Conservation (phyloP, 2,329 filamentous ascomycete genomes). For the Thelonectria rubi region DNA sequence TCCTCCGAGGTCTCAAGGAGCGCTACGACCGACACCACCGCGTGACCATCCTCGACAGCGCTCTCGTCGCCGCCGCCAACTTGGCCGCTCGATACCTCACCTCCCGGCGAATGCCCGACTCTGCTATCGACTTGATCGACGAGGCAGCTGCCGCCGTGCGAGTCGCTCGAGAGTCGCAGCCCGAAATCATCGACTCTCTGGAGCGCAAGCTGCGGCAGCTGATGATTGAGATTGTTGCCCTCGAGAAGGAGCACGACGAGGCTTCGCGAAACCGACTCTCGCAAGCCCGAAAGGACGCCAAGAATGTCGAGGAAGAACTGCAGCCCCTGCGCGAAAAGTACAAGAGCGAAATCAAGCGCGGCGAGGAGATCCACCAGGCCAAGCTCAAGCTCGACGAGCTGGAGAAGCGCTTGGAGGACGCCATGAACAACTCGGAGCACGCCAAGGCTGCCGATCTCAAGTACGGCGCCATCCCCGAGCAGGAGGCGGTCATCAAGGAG, state of each 20-base stretch:
- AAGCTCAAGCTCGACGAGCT: conserved; percentile 95
- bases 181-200: conserved; percentile 92
- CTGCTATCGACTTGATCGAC: conserved; percentile 94
- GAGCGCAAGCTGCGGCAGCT: conserved; percentile 90
- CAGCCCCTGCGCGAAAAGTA: conserved; percentile 94
- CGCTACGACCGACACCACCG: conserved; percentile 98
- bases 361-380: conserved; percentile 90
- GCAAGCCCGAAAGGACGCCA: conserved; percentile 87
- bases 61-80: conserved; percentile 90
- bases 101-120: conserved; percentile 88
- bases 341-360: conserved; percentile 88
- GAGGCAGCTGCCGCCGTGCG: conserved; percentile 97
- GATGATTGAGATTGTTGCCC: conserved; percentile 95
- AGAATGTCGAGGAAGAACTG: conserved; percentile 93
- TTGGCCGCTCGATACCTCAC: conserved; percentile 95
- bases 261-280: conserved; percentile 85
- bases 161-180: conserved; percentile 94
- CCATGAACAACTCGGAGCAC: conserved; percentile 86
- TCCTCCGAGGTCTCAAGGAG: conserved; percentile 97
- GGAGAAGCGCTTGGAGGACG: conserved; percentile 91
- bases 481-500: conserved; percentile 79
- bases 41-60: conserved; percentile 94
- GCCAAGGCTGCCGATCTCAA: conserved; percentile 90
- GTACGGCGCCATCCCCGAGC: conserved; percentile 97
- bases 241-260: conserved; percentile 93